These are phyloP conservation scores for Hibiscus trionum DNA, from an alignment of 345 rosid species.

Conservation along the genomic window DNA sequence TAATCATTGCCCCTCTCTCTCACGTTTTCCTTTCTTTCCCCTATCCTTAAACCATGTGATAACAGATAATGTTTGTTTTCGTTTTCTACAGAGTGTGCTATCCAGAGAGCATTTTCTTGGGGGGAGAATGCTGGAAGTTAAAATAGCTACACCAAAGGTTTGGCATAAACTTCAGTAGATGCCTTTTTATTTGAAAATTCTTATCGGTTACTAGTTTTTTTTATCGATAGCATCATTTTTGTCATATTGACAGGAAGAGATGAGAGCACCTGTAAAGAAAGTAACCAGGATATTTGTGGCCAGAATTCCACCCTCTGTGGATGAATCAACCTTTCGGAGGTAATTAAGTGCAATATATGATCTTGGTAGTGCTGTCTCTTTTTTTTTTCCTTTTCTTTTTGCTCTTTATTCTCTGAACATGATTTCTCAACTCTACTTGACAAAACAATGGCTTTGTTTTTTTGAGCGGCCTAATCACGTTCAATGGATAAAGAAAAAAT, in stretches of 20 bases:
- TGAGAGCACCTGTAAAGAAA: constrained; percentile 84
- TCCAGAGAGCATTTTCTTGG: constrained; percentile 78
- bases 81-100: constrained; percentile 39
- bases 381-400: neutral
- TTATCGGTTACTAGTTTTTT: neutral
- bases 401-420: neutral
- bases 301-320: constrained; percentile 77
- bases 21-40: neutral
- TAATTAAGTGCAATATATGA: constrained; percentile 13
- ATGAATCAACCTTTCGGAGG: constrained; percentile 79
- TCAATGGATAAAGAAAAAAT: neutral
- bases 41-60: neutral
- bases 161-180: neutral
- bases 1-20: neutral
- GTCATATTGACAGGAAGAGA: constrained; percentile 62
- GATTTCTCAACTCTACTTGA: neutral
- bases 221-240: neutral
- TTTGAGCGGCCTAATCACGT: neutral
- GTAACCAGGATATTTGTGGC: constrained; percentile 95
- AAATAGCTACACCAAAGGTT: constrained; percentile 96
- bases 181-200: neutral
- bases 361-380: neutral
- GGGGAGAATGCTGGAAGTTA: constrained; percentile 81
- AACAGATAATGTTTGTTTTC: too few relatives aligned
- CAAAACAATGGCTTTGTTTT: neutral